Conservation (phyloP, 345 rosid species). For the Excoecaria agallocha region DNA sequence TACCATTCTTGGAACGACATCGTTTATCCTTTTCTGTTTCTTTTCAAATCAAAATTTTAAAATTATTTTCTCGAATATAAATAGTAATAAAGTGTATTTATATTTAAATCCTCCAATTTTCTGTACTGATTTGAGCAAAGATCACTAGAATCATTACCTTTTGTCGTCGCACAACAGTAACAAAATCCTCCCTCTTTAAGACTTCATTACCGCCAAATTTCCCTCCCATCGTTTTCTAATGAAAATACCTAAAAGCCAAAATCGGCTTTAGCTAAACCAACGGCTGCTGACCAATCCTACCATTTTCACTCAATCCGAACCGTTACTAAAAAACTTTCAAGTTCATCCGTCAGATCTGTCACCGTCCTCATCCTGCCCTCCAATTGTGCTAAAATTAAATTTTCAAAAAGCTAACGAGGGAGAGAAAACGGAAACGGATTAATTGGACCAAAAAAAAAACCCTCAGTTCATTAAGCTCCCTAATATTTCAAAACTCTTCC, state of each 20-base stretch:
- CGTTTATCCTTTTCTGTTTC: too few species aligned
- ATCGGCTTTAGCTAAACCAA: slow-evolving; percentile 20
- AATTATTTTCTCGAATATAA: not conserved
- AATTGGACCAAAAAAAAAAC: too few species aligned
- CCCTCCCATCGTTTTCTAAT: slow-evolving; percentile 16
- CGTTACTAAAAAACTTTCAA: slow-evolving; percentile 35
- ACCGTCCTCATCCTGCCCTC: slow-evolving; percentile 19
- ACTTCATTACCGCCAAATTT: slow-evolving; percentile 53
- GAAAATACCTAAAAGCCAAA: slow-evolving; percentile 13
- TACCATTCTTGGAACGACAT: slow-evolving; percentile 18
- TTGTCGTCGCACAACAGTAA: too few species aligned
- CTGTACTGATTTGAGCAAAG: too few species aligned
- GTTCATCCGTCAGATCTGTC: slow-evolving; percentile 29
- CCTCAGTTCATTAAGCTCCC: not conserved
- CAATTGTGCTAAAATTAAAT: slow-evolving; percentile 18
- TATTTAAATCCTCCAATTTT: too few species aligned
- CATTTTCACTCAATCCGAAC: slow-evolving; percentile 16
- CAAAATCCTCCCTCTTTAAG: too few species aligned
- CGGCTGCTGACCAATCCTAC: slow-evolving; percentile 9
- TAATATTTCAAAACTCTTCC: too few species aligned
- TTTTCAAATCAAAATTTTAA: not conserved
- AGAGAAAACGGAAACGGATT: slow-evolving; percentile 12
- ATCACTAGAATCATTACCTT: too few species aligned
- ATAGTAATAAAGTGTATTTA: too few species aligned
- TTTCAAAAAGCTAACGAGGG: slow-evolving; percentile 40